Evolutionary conservation across 2,329 filamentous ascomycete species (phyloP).

Genomic region (Fusarium sp.): DNA sequence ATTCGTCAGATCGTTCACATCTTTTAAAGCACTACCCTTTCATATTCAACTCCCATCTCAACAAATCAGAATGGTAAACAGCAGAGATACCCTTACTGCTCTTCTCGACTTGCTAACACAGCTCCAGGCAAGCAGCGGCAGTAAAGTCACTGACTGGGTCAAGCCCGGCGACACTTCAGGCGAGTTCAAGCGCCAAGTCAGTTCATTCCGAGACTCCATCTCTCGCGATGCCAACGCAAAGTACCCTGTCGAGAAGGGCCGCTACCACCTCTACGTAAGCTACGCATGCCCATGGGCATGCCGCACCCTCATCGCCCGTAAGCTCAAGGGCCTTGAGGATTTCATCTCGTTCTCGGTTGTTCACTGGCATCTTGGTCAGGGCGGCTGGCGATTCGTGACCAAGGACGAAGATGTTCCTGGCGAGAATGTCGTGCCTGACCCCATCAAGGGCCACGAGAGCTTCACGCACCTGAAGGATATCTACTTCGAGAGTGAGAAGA

Average conservation of each 20-base stretch:
- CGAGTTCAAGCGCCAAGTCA: constrained; percentile 92
- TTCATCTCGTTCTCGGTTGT: constrained; percentile 84
- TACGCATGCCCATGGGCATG: constrained; percentile 97
- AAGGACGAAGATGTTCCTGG: constrained; percentile 68
- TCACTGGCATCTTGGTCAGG: constrained; percentile 85
- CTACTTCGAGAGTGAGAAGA: constrained; percentile 80
- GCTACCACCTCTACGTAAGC: constrained; percentile 95
- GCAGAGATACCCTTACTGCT: neutral
- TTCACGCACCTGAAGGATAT: constrained; percentile 80
- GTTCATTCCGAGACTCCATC: constrained; percentile 85
- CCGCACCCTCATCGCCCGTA: constrained; percentile 86
- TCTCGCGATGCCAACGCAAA: constrained; percentile 77
- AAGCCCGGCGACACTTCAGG: constrained; percentile 80
- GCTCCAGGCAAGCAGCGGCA: constrained; percentile 37
- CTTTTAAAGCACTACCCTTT: constrained; percentile 11
- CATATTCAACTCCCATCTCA: constrained; percentile 26
- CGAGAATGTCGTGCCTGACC: constrained; percentile 74
- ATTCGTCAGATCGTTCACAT: constrained; percentile 22
- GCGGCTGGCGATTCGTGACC: constrained; percentile 86
- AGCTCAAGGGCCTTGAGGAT: constrained; percentile 92
- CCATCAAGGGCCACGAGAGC: constrained; percentile 76
- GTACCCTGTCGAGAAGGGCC: constrained; percentile 86
- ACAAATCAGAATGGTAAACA: constrained; percentile 47
- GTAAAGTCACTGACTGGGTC: constrained; percentile 84
- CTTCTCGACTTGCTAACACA: constrained; percentile 27